phyloP scores from a whole-genome alignment of 306 rosid species.

The Aeschynomene evenia region DNA sequence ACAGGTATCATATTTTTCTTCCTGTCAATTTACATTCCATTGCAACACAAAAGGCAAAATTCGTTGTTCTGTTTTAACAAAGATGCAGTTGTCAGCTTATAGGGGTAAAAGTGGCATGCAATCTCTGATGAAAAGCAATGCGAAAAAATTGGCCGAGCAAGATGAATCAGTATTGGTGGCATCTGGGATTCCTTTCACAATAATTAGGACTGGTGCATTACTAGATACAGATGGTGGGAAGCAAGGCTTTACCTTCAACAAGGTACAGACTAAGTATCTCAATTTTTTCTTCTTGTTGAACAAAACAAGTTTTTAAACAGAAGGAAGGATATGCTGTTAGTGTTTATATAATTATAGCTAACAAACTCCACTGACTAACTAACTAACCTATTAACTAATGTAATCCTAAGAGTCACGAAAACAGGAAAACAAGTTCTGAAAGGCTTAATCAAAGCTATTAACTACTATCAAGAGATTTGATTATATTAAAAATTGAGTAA shows the following conservation, averaged over 20 bases:
- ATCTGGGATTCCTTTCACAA: slow-evolving; percentile 79
- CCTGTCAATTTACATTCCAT: neutral
- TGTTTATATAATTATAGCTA: too few relatives aligned
- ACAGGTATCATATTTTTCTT: slow-evolving; percentile 53
- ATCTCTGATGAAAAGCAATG: slow-evolving; percentile 71
- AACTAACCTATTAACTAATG: too few relatives aligned
- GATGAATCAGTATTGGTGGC: slow-evolving; percentile 59
- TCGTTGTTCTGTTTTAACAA: slow-evolving; percentile 52
- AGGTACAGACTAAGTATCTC: slow-evolving; percentile 45
- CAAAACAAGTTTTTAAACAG: neutral
- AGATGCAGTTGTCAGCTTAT: slow-evolving; percentile 87
- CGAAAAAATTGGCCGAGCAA: slow-evolving; percentile 73
- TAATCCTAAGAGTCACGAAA: neutral
- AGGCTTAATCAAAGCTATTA: neutral
- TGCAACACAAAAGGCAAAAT: slow-evolving; percentile 19
- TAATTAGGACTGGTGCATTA: slow-evolving; percentile 66
- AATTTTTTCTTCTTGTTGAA: slow-evolving; percentile 15
- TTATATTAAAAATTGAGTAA: neutral
- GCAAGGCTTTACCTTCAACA: slow-evolving; percentile 79
- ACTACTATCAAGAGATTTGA: neutral
- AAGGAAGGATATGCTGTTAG: neutral
- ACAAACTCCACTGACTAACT: too few relatives aligned
- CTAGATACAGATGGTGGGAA: slow-evolving; percentile 71
- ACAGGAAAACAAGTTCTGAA: neutral
- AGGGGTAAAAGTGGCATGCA: slow-evolving; percentile 72